Base-by-base conservation (phyloP, 2,329 filamentous ascomycete genomes). In the Clonostachys rhizophaga region DNA sequence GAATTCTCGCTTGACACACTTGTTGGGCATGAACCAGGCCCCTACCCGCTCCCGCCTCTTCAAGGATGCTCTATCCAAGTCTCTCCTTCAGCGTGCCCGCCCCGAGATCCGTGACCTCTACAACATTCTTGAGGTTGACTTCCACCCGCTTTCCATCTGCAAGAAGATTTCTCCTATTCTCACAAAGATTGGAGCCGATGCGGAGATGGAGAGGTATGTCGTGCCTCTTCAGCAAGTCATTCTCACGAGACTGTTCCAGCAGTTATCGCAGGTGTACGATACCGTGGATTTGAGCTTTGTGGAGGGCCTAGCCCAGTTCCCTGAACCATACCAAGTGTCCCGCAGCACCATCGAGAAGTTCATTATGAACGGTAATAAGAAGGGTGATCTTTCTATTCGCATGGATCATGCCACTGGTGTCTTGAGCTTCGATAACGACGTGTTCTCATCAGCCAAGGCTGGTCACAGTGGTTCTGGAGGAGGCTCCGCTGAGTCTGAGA, bases 281-380 rank as follows among this genome's bases (percentile, higher is more conserved):
- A 96, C 94, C 42, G 92, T 99, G 48, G 91, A 97, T 66, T 81
- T 99, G 51, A 81, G 83, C 59, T 97, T 97, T 59, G 92, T 99
- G 42, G 87, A 96, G 67, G 86, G 89, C 61, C 86, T 99, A 47
- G 94, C 94, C 52, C 82, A 94, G 63, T 99, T 99, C 79, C 94
- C 94, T 10, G 91, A 95, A 65, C 90, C 94, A 40, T 97, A 95
- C 81, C 87, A 96, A 71, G 91, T 97, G 56, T 87, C 82, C 53
- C 85, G 88, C 46, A 84, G 86, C 55, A 95, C 89, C 52, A 95
- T 99, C 56, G 94, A 99, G 78, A 99, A 97, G 75, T 99, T 99
- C 78, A 97, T 99, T 78, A 99, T 99, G 94, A 99, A 99, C 70
- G 94, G 94, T 54, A 97, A 95, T 81, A 99, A 99, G 84, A 99